A percentile compares a stretch with the other conserved stretches of the same genome.
Evolutionary conservation across 805 yeast species (phyloP).

Genomic region (Wickerhamiella sorbophila): DNA sequence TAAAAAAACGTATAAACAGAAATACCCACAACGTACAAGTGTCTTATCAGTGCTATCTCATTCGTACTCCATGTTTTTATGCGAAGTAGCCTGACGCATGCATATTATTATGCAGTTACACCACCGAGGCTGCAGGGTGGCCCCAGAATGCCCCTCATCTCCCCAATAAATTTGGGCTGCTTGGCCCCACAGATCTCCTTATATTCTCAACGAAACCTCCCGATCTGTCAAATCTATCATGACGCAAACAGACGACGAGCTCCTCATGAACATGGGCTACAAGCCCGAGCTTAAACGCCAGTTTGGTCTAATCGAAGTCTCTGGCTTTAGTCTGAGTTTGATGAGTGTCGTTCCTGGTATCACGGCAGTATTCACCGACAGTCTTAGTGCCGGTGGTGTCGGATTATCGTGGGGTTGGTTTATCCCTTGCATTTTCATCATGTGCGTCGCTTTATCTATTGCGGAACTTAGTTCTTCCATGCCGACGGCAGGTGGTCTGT

Average conservation of each 20-base stretch:
- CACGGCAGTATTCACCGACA: constrained; percentile 37
- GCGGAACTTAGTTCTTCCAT: constrained; percentile 52
- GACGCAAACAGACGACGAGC: constrained; percentile 18
- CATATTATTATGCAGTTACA: no score
- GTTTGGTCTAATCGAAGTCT: constrained; percentile 47
- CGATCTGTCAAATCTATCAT: background rate
- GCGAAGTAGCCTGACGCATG: no score
- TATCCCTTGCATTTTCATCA: constrained; percentile 40
- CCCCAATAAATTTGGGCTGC: no score
- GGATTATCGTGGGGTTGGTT: constrained; percentile 54
- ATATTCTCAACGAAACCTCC: no score
- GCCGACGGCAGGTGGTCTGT: constrained; percentile 58
- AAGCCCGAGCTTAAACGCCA: constrained; percentile 50
- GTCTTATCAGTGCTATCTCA: no score
- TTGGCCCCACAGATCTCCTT: no score
- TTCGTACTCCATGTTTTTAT: no score
- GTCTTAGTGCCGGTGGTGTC: constrained; percentile 42
- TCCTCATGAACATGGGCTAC: constrained; percentile 43
- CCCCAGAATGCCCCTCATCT: no score
- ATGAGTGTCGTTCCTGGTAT: constrained; percentile 49
- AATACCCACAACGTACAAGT: no score
- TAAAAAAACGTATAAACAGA: no score
- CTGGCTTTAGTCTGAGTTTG: constrained; percentile 37
- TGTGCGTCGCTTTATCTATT: constrained; percentile 42
- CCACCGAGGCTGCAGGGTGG: no score